phyloP scores from a whole-genome alignment of 257 asterid species.

The Capsicum chinense region DNA sequence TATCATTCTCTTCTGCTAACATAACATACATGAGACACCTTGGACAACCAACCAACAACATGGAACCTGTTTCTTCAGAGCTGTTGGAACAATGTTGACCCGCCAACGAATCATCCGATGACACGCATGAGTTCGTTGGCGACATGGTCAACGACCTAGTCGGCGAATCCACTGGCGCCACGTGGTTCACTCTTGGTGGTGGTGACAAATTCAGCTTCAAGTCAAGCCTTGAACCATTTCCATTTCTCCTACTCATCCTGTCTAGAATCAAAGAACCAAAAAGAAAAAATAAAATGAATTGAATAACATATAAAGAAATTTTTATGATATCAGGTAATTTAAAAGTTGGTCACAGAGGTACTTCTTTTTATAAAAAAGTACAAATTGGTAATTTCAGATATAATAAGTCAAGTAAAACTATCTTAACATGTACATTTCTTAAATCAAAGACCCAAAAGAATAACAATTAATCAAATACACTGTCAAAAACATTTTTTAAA shows the following conservation, averaged over 20 bases:
- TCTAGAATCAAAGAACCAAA: neutral
- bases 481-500: no score
- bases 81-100: slow-evolving; percentile 53
- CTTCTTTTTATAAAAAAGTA: neutral
- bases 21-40: slow-evolving; percentile 91
- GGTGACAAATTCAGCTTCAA: slow-evolving; percentile 64
- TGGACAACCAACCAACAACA: slow-evolving; percentile 64
- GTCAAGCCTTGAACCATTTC: slow-evolving; percentile 47
- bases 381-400: neutral
- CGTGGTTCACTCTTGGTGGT: slow-evolving; percentile 47
- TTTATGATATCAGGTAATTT: neutral
- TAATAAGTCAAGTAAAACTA: neutral
- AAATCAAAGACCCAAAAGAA: neutral
- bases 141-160: slow-evolving; percentile 48
- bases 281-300: slow-evolving; percentile 2
- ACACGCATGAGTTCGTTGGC: slow-evolving; percentile 62
- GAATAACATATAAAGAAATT: neutral
- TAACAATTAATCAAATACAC: no score
- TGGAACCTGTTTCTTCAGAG: slow-evolving; percentile 46
- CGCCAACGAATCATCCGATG: slow-evolving; percentile 71
- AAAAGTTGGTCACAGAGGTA: neutral
- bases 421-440: neutral
- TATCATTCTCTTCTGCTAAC: slow-evolving; percentile 72
- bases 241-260: slow-evolving; percentile 47
- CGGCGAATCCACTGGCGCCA: slow-evolving; percentile 45